These are phyloP conservation scores for Penicillium brevicompactum DNA, from an alignment of 2,329 filamentous ascomycete genomes.

Conservation along the genomic window DNA sequence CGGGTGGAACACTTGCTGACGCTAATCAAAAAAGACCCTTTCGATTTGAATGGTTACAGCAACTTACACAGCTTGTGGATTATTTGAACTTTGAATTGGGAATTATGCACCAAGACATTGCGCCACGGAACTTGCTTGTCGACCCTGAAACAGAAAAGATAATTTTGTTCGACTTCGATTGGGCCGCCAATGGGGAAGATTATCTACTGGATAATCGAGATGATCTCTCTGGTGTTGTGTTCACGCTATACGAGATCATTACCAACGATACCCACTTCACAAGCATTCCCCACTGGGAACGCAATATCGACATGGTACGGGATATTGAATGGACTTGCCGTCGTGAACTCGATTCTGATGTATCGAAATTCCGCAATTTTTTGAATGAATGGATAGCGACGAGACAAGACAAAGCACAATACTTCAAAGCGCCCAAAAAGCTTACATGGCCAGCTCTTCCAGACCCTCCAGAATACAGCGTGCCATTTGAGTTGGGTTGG, in stretches of 20 bases:
- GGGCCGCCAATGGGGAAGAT: constrained; percentile 20
- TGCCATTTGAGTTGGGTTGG: constrained; percentile 16
- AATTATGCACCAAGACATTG: constrained; percentile 30
- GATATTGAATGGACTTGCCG: constrained; percentile 20
- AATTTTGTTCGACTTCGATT: constrained; percentile 30
- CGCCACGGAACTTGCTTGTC: constrained; percentile 28
- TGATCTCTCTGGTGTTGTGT: constrained; percentile 26
- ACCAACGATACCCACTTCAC: constrained; percentile 27
- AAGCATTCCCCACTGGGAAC: constrained; percentile 25
- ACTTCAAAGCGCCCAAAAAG: constrained; percentile 18
- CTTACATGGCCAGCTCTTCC: constrained; percentile 20
- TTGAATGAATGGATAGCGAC: constrained; percentile 20
- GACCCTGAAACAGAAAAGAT: constrained; percentile 24
- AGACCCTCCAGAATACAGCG: constrained; percentile 15
- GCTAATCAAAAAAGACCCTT: constrained; percentile 22
- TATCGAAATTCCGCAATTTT: constrained; percentile 20
- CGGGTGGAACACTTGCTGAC: constrained; percentile 21
- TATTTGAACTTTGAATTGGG: constrained; percentile 26
- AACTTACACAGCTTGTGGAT: constrained; percentile 26
- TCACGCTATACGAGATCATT: constrained; percentile 31
- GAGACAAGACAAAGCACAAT: constrained; percentile 12
- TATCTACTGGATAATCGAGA: constrained; percentile 23
- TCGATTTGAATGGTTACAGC: constrained; percentile 27
- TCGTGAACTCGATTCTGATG: constrained; percentile 20
- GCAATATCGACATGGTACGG: constrained; percentile 25